Evolutionary conservation across 169 alveolate species (phyloP).

Genomic region (Plasmodium gonderi): DNA sequence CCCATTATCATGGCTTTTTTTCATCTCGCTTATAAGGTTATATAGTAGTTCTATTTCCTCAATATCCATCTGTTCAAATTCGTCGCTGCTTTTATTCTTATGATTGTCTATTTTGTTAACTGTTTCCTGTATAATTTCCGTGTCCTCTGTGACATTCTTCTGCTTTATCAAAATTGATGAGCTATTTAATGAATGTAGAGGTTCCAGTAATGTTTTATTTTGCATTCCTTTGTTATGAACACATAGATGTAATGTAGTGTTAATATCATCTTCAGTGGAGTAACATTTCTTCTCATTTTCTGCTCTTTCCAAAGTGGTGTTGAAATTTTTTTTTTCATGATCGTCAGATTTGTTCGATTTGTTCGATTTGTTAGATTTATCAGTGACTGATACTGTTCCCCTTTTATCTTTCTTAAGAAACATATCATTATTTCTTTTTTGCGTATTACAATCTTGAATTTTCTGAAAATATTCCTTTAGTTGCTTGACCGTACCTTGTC

Average conservation of each 20-base stretch:
- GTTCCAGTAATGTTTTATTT: background rate
- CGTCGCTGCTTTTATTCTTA: no score
- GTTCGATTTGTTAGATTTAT: background rate
- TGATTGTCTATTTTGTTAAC: background rate
- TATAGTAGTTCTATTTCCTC: constrained; percentile 13
- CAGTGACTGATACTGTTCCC: background rate
- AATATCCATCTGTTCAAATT: constrained; percentile 17
- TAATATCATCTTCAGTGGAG: background rate
- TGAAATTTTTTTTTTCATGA: background rate
- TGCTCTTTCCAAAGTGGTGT: background rate
- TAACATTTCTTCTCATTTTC: constrained; percentile 3
- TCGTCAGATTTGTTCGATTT: no score
- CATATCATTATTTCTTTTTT: constrained; percentile 35
- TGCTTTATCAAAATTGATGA: no score
- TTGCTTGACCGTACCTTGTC: constrained; percentile 71
- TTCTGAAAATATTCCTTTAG: constrained; percentile 69
- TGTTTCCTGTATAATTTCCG: background rate
- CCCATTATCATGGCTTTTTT: constrained; percentile 15
- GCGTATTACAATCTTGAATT: constrained; percentile 17
- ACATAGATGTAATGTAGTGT: background rate
- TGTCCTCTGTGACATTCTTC: background rate
- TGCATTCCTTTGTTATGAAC: background rate
- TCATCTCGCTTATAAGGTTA: constrained; percentile 34
- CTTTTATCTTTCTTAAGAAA: background rate
- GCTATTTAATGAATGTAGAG: no score